phyloP scores from a whole-genome alignment of 805 yeast species.

The Zygoascus bituminiphila region DNA sequence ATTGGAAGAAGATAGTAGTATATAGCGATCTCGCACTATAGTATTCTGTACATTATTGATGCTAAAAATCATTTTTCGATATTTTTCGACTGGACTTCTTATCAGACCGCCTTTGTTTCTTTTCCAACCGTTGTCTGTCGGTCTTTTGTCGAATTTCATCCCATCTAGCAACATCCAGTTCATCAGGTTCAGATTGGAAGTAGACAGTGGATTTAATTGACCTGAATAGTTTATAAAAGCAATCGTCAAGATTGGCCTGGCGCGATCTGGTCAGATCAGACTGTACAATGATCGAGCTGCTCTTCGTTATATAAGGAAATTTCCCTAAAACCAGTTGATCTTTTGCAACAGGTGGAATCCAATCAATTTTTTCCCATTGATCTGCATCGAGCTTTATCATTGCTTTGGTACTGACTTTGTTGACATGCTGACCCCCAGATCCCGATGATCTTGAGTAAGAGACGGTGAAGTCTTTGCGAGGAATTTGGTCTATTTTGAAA shows the following conservation, averaged over 20 bases:
- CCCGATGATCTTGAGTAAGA: constrained; percentile 60
- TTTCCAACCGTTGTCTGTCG: constrained; percentile 30
- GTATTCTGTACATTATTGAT: not conserved
- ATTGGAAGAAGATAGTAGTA: not conserved
- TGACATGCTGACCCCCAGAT: constrained; percentile 85
- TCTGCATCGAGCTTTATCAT: constrained; percentile 41
- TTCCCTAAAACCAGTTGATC: constrained; percentile 31
- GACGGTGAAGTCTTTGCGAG: constrained; percentile 37
- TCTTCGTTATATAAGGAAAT: constrained; percentile 48
- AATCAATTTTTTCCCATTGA: constrained; percentile 39
- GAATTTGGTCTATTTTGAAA: constrained; percentile 33
- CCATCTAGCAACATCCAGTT: constrained; percentile 47
- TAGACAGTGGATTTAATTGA: constrained; percentile 42
- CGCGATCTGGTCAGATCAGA: constrained; percentile 54
- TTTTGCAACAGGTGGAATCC: constrained; percentile 53
- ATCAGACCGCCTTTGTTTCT: constrained; percentile 24
- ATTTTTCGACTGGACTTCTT: not conserved
- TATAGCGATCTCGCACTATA: no score
- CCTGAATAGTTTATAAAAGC: constrained; percentile 49
- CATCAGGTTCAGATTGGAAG: constrained; percentile 42
- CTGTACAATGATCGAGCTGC: constrained; percentile 49
- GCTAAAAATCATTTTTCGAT: not conserved
- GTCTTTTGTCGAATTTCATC: constrained; percentile 27
- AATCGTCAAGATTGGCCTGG: constrained; percentile 46
- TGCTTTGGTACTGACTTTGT: constrained; percentile 59